phyloP scores from a whole-genome alignment of 2,329 filamentous ascomycete genomes.

The Colletotrichum sublineola region DNA sequence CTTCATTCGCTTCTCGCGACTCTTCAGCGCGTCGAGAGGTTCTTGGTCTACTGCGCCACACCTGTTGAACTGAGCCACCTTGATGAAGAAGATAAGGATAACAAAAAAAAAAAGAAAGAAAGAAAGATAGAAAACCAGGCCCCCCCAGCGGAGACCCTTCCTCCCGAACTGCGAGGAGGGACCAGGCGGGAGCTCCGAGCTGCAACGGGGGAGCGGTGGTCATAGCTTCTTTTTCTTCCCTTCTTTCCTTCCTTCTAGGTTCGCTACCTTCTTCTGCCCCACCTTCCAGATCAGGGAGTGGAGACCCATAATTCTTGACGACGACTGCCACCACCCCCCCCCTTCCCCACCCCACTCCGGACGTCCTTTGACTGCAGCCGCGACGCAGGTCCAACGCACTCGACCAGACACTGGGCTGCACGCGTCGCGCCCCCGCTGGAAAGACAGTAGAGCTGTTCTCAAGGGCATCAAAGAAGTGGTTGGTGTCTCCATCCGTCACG shows the following conservation, averaged over 20 bases:
- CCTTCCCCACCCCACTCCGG: neutral
- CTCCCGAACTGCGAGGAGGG: neutral
- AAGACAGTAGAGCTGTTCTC: neutral
- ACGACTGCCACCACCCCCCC: neutral
- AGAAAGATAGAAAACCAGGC: no score
- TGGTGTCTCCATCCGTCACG: neutral
- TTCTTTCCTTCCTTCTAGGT: neutral
- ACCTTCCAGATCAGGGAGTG: constrained; percentile 39
- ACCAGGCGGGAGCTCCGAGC: constrained; percentile 19
- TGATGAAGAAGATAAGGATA: no score
- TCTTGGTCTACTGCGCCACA: no score
- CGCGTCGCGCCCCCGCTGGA: neutral
- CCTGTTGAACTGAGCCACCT: no score
- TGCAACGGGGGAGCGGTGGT: constrained; percentile 20
- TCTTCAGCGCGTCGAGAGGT: no score
- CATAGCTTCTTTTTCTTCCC: constrained; percentile 31
- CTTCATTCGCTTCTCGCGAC: no score
- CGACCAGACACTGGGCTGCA: neutral
- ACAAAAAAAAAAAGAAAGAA: no score
- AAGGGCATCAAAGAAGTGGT: no score
- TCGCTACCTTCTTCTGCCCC: constrained; percentile 13
- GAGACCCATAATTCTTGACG: neutral
- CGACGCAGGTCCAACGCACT: constrained; percentile 14
- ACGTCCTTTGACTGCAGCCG: constrained; percentile 1
- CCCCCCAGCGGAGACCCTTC: neutral